Base-by-base conservation (phyloP, 768 basidiomycete genomes). In the Serendipita vermifera region DNA sequence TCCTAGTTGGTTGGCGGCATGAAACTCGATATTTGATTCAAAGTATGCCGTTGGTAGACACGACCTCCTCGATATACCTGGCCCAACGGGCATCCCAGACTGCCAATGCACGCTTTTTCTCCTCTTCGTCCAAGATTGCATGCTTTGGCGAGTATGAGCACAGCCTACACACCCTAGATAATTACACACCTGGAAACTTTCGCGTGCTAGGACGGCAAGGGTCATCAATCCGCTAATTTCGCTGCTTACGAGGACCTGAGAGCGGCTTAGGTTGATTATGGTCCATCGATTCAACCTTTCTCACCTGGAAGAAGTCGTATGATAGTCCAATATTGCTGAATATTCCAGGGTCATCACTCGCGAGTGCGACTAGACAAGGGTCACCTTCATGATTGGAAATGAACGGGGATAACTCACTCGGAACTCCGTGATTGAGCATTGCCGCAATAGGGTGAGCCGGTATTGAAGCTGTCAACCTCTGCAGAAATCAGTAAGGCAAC, bases 321-420 rank as follows among this genome's bases (percentile, higher is more conserved):
- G 82, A 80, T 3, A 88, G 71, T 0, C 85, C 85, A 77, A 82
- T 80, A 60, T 83, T 85, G 13, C 84, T 83, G 61, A 89, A 88
- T 22, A 82, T 73, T 0, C 83, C 72, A 3, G 87, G 87, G 62
- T 88, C 86, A 62, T 88, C 87, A 4, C 81, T 85, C 62, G 75
- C 78, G 2, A 88, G 72, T 0, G 77, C 79, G 5, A 88, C 80
- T 51, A 2, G 31, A 7, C 2, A 17, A 15, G 5, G n/a, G 15
- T 51, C n/a, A n/a, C n/a, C n/a, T n/a, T n/a, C 29, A 51, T 20
- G 7, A 29, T 22, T 26, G 40, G 9, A 9, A 43, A 7, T 9
- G 26, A 22, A 3, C 46, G 15, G 15, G 7, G 6, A 51, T 3
- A 4, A 1, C 22, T 20, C 7, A 26, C 46, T n/a, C 2, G 82